phyloP scores from a whole-genome alignment of 306 rosid genomes.

The Prosopis cineraria region DNA sequence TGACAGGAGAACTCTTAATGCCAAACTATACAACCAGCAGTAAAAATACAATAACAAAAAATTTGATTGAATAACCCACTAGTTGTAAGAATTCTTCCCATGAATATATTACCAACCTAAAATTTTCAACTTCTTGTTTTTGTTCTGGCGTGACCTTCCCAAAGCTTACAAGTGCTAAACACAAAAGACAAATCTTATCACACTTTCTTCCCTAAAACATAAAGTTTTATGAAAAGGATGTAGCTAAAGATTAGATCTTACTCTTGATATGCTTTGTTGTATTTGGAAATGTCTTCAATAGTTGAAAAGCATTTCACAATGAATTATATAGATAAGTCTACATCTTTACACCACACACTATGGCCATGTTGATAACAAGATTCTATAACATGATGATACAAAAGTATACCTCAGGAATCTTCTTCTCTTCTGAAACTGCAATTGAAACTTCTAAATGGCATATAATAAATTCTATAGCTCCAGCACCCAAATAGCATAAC shows the following conservation, averaged over 20 bases:
- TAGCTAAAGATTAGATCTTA: constrained; percentile 38
- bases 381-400: neutral
- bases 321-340: constrained; percentile 5
- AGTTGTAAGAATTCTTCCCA: constrained; percentile 81
- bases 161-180: constrained; percentile 84
- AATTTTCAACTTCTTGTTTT: constrained; percentile 65
- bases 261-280: constrained; percentile 64
- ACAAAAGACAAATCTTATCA: constrained; percentile 12
- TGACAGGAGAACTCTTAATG: constrained; percentile 6
- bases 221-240: too few relatives aligned
- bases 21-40: constrained; percentile 11
- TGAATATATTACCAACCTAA: constrained; percentile 65
- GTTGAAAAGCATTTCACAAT: constrained; percentile 47
- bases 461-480: constrained; percentile 84
- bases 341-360: neutral
- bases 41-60: neutral
- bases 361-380: neutral
- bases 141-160: constrained; percentile 78
- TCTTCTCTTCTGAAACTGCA: constrained; percentile 78
- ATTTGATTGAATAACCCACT: constrained; percentile 54
- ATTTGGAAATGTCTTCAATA: constrained; percentile 76
- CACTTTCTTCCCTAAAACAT: too few relatives aligned
- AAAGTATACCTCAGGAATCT: constrained; percentile 75
- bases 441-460: constrained; percentile 82
- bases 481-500: constrained; percentile 65